Percentiles rank a stretch among this genome's conserved stretches.
phyloP scores from a whole-genome alignment of 2,329 filamentous ascomycete species.

The Microdochium paspali region DNA sequence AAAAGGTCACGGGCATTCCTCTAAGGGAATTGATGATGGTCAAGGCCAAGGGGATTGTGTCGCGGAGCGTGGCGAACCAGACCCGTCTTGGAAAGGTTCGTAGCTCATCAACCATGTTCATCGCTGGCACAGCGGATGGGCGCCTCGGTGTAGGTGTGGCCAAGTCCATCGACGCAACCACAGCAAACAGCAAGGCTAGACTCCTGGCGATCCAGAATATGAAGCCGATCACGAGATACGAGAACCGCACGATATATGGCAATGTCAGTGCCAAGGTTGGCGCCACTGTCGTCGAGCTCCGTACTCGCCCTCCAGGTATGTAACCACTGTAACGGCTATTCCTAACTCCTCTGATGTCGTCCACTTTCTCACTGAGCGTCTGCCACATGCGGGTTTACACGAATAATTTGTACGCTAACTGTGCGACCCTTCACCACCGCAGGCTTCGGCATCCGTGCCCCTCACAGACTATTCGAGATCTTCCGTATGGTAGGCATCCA shows the following conservation, averaged over 20 bases:
- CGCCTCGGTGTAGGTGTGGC: slow-evolving; percentile 82
- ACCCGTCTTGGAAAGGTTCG: slow-evolving; percentile 91
- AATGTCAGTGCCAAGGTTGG: slow-evolving; percentile 76
- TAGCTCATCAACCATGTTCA: slow-evolving; percentile 63
- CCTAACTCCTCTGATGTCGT: too few species aligned
- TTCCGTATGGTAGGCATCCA: slow-evolving; percentile 77
- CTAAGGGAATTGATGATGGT: slow-evolving; percentile 44
- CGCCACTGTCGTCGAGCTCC: slow-evolving; percentile 76
- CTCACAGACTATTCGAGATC: slow-evolving; percentile 90
- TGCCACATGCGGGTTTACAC: not conserved
- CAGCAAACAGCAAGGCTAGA: slow-evolving; percentile 63
- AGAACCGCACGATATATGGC: slow-evolving; percentile 85
- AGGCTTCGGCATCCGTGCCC: slow-evolving; percentile 93
- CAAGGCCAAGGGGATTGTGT: slow-evolving; percentile 63
- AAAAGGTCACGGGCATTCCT: slow-evolving; percentile 44
- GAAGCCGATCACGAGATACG: slow-evolving; percentile 84
- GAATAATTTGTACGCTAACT: not conserved
- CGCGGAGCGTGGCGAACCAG: slow-evolving; percentile 75
- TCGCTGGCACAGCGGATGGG: slow-evolving; percentile 82
- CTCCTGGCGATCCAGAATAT: slow-evolving; percentile 84
- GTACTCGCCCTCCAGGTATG: slow-evolving; percentile 79
- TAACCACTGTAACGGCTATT: too few species aligned
- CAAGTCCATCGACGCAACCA: slow-evolving; percentile 66
- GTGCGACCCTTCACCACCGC: not conserved
- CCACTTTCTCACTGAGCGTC: not conserved